These are phyloP conservation scores for Akanthomyces lecanii DNA, from an alignment of 2,329 filamentous ascomycete species.

Conservation along the genomic window DNA sequence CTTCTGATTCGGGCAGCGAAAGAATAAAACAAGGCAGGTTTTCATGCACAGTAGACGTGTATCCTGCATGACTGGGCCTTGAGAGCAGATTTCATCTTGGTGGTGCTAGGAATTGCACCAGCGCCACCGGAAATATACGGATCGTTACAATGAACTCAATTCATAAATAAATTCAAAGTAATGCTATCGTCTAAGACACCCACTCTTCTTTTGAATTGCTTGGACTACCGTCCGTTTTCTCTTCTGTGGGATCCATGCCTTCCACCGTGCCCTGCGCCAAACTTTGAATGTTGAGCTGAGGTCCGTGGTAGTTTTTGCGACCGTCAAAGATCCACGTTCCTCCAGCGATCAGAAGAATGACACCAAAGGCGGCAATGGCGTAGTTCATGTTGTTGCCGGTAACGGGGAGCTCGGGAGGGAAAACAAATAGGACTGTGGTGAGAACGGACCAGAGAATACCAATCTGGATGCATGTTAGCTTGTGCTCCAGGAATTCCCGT, in stretches of 20 bases:
- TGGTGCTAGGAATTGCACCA: too few species aligned
- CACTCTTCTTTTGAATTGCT: constrained; percentile 7
- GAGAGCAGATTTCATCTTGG: too few species aligned
- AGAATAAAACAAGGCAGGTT: too few species aligned
- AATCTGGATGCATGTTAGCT: constrained; percentile 16
- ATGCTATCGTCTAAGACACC: background rate
- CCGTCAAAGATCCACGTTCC: constrained; percentile 46
- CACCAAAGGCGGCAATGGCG: constrained; percentile 44
- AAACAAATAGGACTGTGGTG: constrained; percentile 58
- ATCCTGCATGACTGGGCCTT: too few species aligned
- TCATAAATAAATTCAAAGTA: background rate
- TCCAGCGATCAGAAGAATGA: constrained; percentile 42
- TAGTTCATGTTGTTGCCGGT: constrained; percentile 66
- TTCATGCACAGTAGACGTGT: too few species aligned
- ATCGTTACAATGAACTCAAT: background rate
- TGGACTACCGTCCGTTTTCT: background rate
- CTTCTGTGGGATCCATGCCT: constrained; percentile 8
- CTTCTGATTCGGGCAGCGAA: too few species aligned
- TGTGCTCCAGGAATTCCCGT: background rate
- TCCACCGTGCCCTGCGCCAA: constrained; percentile 4
- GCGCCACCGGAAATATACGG: too few species aligned
- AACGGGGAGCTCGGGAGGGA: constrained; percentile 41
- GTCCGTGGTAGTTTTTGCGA: constrained; percentile 39
- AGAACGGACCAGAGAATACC: constrained; percentile 63
- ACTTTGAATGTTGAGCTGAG: background rate